Evolutionary conservation across 805 yeast species (phyloP), one percentile per base, ranked within the genome.

Genomic region (Metschnikowia bowlesiae): DNA sequence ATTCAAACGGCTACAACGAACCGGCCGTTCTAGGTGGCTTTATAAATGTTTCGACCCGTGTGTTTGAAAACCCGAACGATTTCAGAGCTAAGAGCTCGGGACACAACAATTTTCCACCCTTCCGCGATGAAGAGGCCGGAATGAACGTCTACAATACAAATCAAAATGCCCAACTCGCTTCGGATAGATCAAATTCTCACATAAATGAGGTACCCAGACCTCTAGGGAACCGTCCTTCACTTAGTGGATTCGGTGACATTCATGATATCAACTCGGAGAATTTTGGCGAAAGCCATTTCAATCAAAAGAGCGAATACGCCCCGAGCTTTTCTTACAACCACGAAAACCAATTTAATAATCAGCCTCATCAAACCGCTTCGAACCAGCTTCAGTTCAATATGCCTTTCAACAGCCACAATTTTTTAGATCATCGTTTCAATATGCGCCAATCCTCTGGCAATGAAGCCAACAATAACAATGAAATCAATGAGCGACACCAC

Each of bases 41-140:
- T 34, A 45, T 52, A 28, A 53, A 50, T 18, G 55, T 47, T 8
- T 47, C 53, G 2, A 50, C 51, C n/a, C 50, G 53, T 26, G 38
- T 44, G 18, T 43, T 53, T 6, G 57, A 53, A 10, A 49, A 47
- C 6, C 47, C 43, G 13, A 42, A 33, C 22, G 34, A 42, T n/a
- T 14, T 22, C 14, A 32, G 31, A 33, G 38, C 30, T 11, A 14
- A 42, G 38, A 16, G 38, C 4, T 16, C 34, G 18, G 18, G 8
- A 3, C 45, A 42, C n/a, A 38, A 33, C 11, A 33, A 22, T 14
- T 42, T 22, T 18, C 45, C 34, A 9, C 9, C 32, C n/a, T 42
- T 22, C 31, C 45, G 38, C 18, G 45, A n/a, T 31, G 33, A 39
- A 39, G 33, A 30, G 29, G n/a, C 26, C 30, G n/a, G 34, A 5